Percentiles rank a stretch among this genome's conserved stretches.
These are phyloP conservation scores for Sarocladiaceae sp. DNA, from an alignment of 2,329 filamentous ascomycete genomes.

Conservation along the genomic window DNA sequence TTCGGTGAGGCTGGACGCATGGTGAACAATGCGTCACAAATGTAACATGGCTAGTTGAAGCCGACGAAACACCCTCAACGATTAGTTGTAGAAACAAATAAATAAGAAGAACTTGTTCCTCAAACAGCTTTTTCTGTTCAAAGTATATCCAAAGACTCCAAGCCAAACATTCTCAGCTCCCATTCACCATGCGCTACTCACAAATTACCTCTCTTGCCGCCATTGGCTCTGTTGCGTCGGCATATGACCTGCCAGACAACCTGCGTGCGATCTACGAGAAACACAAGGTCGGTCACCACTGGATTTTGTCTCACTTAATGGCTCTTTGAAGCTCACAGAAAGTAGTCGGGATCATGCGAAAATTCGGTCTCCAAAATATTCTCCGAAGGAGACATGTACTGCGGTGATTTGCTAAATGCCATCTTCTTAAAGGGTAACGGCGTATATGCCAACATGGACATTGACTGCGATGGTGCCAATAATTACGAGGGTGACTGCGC, in stretches of 20 bases:
- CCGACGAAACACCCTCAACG: no score
- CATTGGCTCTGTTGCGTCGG: neutral
- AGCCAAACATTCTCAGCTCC: no score
- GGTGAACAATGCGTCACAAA: no score
- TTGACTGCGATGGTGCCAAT: slow-evolving; percentile 53
- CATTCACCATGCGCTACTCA: no score
- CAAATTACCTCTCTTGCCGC: no score
- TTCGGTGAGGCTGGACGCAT: no score
- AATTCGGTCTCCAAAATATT: neutral
- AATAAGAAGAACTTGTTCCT: no score
- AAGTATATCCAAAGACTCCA: no score
- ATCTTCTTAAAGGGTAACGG: slow-evolving; percentile 23
- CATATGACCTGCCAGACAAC: slow-evolving; percentile 8
- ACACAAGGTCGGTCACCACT: neutral
- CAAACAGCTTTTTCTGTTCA: no score
- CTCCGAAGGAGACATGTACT: neutral
- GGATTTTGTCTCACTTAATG: neutral
- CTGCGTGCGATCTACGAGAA: slow-evolving; percentile 1
- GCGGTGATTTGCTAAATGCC: neutral
- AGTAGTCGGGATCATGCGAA: neutral
- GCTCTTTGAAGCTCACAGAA: neutral
- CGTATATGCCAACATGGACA: slow-evolving; percentile 50
- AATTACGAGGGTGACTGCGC: slow-evolving; percentile 40
- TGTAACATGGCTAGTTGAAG: no score
- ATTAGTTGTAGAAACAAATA: no score